These are phyloP conservation scores for Juncus inflexus DNA, from an alignment of 176 grass and related monocot genomes.

Conservation along the genomic window DNA sequence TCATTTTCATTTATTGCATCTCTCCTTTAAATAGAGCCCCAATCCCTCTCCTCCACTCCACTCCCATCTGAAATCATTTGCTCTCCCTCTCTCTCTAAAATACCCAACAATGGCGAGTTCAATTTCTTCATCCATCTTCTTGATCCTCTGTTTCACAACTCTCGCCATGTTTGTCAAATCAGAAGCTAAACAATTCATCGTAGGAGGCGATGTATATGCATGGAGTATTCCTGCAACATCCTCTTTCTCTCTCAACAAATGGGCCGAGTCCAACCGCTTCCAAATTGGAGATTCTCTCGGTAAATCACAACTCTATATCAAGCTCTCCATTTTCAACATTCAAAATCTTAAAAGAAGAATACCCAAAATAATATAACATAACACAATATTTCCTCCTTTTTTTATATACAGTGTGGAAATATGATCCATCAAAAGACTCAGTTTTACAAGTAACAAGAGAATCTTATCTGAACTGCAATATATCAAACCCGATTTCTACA, in stretches of 20 bases:
- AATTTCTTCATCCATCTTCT: slow-evolving; percentile 1
- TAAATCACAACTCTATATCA: slow-evolving; percentile 8
- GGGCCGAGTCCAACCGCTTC: slow-evolving; percentile 39
- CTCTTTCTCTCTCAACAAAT: slow-evolving; percentile 38
- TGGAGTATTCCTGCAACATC: slow-evolving; percentile 29
- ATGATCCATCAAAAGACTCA: slow-evolving; percentile 36
- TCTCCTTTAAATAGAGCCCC: no score
- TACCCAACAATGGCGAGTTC: not conserved
- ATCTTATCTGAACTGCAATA: slow-evolving; percentile 39
- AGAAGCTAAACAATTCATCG: slow-evolving; percentile 31
- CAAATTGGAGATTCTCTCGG: slow-evolving; percentile 46
- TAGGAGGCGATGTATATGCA: slow-evolving; percentile 29
- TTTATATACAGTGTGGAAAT: slow-evolving; percentile 38
- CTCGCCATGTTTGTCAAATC: not conserved
- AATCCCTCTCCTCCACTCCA: no score
- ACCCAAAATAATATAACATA: not conserved
- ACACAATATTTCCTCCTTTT: not conserved
- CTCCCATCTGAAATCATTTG: no score
- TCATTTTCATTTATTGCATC: no score
- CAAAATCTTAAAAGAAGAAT: not conserved
- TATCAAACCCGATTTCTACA: slow-evolving; percentile 28
- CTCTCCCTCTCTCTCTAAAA: not conserved
- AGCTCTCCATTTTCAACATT: not conserved
- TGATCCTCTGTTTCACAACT: not conserved
- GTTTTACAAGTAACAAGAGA: slow-evolving; percentile 42